phyloP scores from a whole-genome alignment of 2,329 filamentous ascomycete genomes.

The Emmonsiellopsis sp. region DNA sequence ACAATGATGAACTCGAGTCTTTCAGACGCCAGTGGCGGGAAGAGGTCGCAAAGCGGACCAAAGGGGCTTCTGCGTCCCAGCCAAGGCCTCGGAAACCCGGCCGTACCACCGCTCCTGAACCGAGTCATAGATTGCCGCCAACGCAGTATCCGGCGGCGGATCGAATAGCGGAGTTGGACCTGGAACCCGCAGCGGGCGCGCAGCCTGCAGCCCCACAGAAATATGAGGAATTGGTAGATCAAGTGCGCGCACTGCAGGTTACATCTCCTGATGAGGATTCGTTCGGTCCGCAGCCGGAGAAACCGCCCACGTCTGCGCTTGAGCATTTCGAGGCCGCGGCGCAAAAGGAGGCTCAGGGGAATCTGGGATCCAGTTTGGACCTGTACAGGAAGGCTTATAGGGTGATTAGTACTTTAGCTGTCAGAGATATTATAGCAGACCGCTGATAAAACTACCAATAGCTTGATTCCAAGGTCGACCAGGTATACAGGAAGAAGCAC shows the following conservation, averaged over 20 bases:
- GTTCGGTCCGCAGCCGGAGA: slow-evolving; percentile 21
- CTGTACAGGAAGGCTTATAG: slow-evolving; percentile 86
- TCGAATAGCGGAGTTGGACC: slow-evolving; percentile 29
- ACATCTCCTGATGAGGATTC: slow-evolving; percentile 27
- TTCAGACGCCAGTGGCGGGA: slow-evolving; percentile 82
- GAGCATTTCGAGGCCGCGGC: slow-evolving; percentile 92
- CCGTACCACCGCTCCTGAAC: slow-evolving; percentile 11
- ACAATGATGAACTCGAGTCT: slow-evolving; percentile 58
- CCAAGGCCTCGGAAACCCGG: slow-evolving; percentile 4
- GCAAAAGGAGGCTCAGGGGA: slow-evolving; percentile 76
- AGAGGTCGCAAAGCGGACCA: slow-evolving; percentile 52
- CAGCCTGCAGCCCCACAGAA: slow-evolving; percentile 13
- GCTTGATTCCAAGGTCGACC: slow-evolving; percentile 78
- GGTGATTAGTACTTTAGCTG: slow-evolving; percentile 38
- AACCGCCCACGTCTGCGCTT: slow-evolving; percentile 63
- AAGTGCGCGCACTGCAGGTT: slow-evolving; percentile 27
- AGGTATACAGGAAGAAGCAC: slow-evolving; percentile 82
- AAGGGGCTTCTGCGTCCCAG: background rate
- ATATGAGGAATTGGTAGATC: slow-evolving; percentile 25
- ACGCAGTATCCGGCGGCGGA: slow-evolving; percentile 26
- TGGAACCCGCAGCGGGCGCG: slow-evolving; percentile 14
- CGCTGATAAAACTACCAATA: slow-evolving; percentile 26
- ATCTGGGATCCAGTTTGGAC: slow-evolving; percentile 75
- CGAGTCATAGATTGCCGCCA: slow-evolving; percentile 27
- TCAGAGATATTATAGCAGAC: background rate